phyloP scores from a whole-genome alignment of 371 early-diverging fungal genomes.

The Mucor racemosus region DNA sequence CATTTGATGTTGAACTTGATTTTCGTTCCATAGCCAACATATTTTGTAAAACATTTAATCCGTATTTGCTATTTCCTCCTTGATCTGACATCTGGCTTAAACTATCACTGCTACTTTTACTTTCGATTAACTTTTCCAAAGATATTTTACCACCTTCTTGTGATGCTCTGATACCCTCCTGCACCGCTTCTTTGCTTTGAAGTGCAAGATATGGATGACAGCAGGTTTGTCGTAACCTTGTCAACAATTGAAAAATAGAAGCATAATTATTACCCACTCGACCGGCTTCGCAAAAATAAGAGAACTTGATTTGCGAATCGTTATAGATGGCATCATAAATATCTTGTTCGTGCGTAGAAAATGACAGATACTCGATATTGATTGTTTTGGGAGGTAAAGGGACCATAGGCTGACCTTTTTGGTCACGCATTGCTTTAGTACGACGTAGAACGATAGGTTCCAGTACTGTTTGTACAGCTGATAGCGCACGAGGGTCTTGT shows the following conservation, averaged over 20 bases:
- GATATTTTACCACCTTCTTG: constrained; percentile 17
- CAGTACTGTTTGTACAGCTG: constrained; percentile 68
- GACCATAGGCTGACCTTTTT: constrained; percentile 64
- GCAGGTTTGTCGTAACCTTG: constrained; percentile 66
- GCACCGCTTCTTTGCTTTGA: constrained; percentile 22
- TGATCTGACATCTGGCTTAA: neutral
- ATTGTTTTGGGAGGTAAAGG: constrained; percentile 63
- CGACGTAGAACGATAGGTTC: constrained; percentile 71
- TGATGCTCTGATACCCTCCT: constrained; percentile 13
- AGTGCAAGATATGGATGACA: constrained; percentile 67
- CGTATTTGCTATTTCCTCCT: constrained; percentile 26
- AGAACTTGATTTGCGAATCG: constrained; percentile 54
- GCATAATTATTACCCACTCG: constrained; percentile 51
- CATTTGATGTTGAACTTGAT: neutral
- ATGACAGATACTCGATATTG: constrained; percentile 63
- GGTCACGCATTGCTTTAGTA: constrained; percentile 64
- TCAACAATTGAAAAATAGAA: constrained; percentile 55
- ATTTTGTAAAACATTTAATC: constrained; percentile 45
- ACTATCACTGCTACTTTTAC: constrained; percentile 31
- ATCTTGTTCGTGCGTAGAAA: constrained; percentile 52
- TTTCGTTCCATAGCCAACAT: constrained; percentile 32
- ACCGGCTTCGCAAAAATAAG: constrained; percentile 50
- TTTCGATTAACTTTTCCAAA: constrained; percentile 53
- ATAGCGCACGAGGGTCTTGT: constrained; percentile 59
- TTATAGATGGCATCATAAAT: constrained; percentile 51